Evolutionary conservation across 176 grass and related monocot genomes (phyloP).

Genomic region (Bolboschoenus planiculmis): DNA sequence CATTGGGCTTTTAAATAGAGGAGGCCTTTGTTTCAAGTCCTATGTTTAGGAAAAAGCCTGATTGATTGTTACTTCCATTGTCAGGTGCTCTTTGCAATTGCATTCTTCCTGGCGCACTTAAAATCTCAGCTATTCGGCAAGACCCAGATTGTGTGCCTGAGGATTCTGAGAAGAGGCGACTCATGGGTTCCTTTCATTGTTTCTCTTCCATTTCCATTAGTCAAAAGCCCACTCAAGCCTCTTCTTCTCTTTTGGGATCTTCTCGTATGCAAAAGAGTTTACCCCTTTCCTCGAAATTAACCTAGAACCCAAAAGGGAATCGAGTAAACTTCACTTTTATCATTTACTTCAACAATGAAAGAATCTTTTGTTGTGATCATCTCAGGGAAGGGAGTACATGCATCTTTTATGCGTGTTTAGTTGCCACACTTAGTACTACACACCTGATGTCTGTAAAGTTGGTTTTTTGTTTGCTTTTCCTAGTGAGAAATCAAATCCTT

Average conservation of each 20-base stretch:
- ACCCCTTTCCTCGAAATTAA: neutral
- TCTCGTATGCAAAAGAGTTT: conserved; percentile 45
- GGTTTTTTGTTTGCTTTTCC: conserved; percentile 13
- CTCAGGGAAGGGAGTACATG: conserved; percentile 1
- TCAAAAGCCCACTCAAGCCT: conserved; percentile 44
- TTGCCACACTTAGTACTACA: neutral
- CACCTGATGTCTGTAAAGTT: conserved; percentile 10
- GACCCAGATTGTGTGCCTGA: conserved; percentile 57
- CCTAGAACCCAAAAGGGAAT: neutral
- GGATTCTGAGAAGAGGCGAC: conserved; percentile 62
- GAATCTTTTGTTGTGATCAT: neutral
- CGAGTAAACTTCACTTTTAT: neutral
- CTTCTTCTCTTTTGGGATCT: conserved; percentile 43
- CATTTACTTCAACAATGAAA: conserved; percentile 7
- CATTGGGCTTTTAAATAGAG: neutral
- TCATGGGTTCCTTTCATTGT: conserved; percentile 70
- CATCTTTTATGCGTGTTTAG: conserved; percentile 21
- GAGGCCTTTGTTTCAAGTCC: neutral
- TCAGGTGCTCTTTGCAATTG: conserved; percentile 88
- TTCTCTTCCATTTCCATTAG: conserved; percentile 89
- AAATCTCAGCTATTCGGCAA: conserved; percentile 65
- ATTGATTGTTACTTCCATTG: conserved; percentile 5
- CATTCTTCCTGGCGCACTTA: conserved; percentile 71
- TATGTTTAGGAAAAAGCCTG: neutral
- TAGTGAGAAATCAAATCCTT: conserved; percentile 5